Conservation (phyloP, 139 green algal genomes). For the Coelastrella sp. region DNA sequence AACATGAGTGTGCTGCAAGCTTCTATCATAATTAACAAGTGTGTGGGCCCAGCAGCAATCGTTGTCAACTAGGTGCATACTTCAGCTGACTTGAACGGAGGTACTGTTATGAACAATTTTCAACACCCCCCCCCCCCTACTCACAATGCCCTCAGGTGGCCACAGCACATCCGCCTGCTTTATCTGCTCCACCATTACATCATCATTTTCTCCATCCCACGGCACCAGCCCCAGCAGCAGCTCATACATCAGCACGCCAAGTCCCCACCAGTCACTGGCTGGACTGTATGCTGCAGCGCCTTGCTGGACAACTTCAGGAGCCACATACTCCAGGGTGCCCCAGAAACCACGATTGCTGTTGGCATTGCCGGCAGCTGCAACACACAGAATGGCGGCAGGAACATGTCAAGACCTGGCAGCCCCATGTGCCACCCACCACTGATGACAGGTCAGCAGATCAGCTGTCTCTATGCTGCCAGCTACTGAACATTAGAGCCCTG, state of each 20-base stretch:
- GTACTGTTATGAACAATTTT: too few relatives aligned
- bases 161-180: slow-evolving; percentile 25
- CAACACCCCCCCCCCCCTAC: not conserved
- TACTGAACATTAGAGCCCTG: too few relatives aligned
- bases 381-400: not conserved
- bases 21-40: too few relatives aligned
- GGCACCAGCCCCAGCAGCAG: slow-evolving; percentile 49
- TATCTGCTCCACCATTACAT: slow-evolving; percentile 15
- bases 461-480: too few relatives aligned
- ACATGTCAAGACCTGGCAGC: too few relatives aligned
- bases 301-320: slow-evolving; percentile 52
- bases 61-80: too few relatives aligned
- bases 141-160: slow-evolving; percentile 45
- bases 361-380: not conserved
- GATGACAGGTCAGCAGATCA: too few relatives aligned
- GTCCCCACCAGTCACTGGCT: slow-evolving; percentile 50
- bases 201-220: slow-evolving; percentile 19
- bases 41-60: too few relatives aligned
- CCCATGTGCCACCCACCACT: too few relatives aligned
- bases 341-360: slow-evolving; percentile 36
- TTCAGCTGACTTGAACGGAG: too few relatives aligned
- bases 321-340: slow-evolving; percentile 59
- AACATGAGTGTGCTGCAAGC: too few relatives aligned
- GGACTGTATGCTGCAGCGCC: slow-evolving; percentile 42
- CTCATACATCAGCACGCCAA: slow-evolving; percentile 59